Percentiles rank a stretch among this genome's conserved stretches.
phyloP scores from a whole-genome alignment of 2,329 filamentous ascomycete species.

The Microascus cirrosus region DNA sequence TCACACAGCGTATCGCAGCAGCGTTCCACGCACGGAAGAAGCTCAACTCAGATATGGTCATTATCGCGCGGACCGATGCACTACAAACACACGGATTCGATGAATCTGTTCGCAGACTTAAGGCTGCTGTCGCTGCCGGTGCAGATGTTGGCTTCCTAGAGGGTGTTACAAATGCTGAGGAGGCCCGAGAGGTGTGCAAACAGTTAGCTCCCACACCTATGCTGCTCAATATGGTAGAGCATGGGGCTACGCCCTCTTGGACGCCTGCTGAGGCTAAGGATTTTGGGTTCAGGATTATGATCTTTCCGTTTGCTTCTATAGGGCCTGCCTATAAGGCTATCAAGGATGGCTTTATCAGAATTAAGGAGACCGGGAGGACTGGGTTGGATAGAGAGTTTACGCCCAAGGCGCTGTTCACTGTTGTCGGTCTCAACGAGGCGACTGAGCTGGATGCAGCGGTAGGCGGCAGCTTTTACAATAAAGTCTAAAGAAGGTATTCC shows the following conservation, averaged over 20 bases:
- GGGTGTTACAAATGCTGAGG: conserved; percentile 38
- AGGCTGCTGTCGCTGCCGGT: conserved; percentile 37
- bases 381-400: neutral
- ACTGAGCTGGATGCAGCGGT: neutral
- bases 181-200: conserved; percentile 32
- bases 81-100: conserved; percentile 45
- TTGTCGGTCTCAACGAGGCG: neutral
- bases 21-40: conserved; percentile 36
- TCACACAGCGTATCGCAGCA: conserved; percentile 43
- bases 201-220: conserved; percentile 37
- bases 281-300: conserved; percentile 48
- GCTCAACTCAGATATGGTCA: conserved; percentile 43
- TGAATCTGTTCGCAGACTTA: conserved; percentile 38
- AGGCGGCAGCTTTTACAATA: neutral
- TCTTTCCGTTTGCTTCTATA: conserved; percentile 37
- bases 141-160: conserved; percentile 52
- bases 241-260: conserved; percentile 42
- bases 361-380: neutral
- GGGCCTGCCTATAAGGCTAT: conserved; percentile 33
- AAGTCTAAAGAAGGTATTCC: no score
- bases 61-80: conserved; percentile 55
- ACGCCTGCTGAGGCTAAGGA: conserved; percentile 38
- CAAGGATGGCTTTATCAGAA: neutral
- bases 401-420: neutral
- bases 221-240: conserved; percentile 46